Conservation (phyloP, 2,329 filamentous ascomycete species). For the Camillea tinctor region DNA sequence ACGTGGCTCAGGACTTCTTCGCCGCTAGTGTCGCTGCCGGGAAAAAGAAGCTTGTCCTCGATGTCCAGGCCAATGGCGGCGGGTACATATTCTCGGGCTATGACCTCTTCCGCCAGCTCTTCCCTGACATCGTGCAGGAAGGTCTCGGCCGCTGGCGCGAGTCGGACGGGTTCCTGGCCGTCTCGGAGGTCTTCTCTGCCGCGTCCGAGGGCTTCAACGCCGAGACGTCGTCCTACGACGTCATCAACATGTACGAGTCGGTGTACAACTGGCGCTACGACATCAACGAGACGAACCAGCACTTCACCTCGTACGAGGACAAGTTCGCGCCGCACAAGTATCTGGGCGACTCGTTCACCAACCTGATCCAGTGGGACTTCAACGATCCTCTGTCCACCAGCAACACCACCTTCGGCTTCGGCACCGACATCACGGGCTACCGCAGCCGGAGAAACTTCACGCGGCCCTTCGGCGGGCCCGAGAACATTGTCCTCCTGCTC, state of each 20-base stretch:
- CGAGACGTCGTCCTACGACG: slow-evolving; percentile 24
- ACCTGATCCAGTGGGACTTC: slow-evolving; percentile 51
- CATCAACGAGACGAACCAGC: slow-evolving; percentile 46
- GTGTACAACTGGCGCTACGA: slow-evolving; percentile 52
- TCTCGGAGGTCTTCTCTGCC: slow-evolving; percentile 29
- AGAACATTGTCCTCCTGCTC: slow-evolving; percentile 58
- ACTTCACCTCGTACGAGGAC: slow-evolving; percentile 48
- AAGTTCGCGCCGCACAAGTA: slow-evolving; percentile 42
- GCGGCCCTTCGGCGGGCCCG: slow-evolving; percentile 51
- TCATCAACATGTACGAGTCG: slow-evolving; percentile 45
- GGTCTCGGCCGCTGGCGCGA: slow-evolving; percentile 42
- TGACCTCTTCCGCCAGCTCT: slow-evolving; percentile 55
- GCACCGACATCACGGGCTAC: slow-evolving; percentile 51
- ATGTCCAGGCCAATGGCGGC: slow-evolving; percentile 55
- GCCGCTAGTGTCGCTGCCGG: slow-evolving; percentile 40
- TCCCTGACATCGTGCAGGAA: slow-evolving; percentile 45
- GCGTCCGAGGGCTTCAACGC: slow-evolving; percentile 29
- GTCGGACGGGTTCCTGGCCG: slow-evolving; percentile 38
- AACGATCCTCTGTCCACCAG: slow-evolving; percentile 40
- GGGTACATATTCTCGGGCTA: slow-evolving; percentile 54
- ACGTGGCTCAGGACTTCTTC: slow-evolving; percentile 33
- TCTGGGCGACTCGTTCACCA: slow-evolving; percentile 54
- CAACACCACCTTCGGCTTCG: slow-evolving; percentile 41
- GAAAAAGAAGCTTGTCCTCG: slow-evolving; percentile 56
- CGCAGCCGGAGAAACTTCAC: slow-evolving; percentile 45